Percentiles rank a stretch among this genome's conserved stretches.
Conservation (phyloP, 2,329 filamentous ascomycete species). For the Pestalotiopsis sp. region DNA sequence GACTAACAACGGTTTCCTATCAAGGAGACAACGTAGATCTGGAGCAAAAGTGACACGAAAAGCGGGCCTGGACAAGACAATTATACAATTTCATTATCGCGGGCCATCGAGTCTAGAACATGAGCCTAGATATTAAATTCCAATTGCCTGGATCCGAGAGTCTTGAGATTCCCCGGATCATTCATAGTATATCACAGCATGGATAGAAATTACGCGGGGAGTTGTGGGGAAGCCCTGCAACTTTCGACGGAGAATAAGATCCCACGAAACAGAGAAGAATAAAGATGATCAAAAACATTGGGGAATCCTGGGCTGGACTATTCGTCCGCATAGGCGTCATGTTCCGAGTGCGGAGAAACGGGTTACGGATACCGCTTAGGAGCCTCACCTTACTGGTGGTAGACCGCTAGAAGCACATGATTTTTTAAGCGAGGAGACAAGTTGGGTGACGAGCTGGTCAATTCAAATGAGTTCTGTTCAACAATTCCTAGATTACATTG, state of each 20-base stretch:
- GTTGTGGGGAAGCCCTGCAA: neutral
- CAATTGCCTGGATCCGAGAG: neutral
- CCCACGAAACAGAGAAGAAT: constrained; percentile 14
- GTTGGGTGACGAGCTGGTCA: neutral
- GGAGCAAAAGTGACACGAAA: neutral
- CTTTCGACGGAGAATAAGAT: constrained; percentile 11
- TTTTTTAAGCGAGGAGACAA: neutral
- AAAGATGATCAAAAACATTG: neutral
- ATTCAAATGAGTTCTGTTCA: neutral
- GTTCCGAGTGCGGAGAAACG: neutral
- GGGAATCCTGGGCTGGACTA: constrained; percentile 1
- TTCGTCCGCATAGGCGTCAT: neutral
- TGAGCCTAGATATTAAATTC: neutral
- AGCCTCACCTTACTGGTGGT: neutral
- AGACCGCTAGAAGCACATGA: neutral
- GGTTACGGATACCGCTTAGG: neutral
- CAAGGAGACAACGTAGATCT: neutral
- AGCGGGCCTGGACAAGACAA: neutral
- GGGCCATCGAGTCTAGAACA: neutral
- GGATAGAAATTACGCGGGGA: constrained; percentile 7
- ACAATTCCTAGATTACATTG: neutral
- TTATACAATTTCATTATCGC: neutral
- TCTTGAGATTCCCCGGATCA: constrained; percentile 3
- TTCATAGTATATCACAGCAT: neutral
- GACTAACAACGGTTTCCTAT: neutral